Base-by-base conservation (phyloP, 225 moss, liverwort and hornwort species). In the Anthoceros angustus region DNA sequence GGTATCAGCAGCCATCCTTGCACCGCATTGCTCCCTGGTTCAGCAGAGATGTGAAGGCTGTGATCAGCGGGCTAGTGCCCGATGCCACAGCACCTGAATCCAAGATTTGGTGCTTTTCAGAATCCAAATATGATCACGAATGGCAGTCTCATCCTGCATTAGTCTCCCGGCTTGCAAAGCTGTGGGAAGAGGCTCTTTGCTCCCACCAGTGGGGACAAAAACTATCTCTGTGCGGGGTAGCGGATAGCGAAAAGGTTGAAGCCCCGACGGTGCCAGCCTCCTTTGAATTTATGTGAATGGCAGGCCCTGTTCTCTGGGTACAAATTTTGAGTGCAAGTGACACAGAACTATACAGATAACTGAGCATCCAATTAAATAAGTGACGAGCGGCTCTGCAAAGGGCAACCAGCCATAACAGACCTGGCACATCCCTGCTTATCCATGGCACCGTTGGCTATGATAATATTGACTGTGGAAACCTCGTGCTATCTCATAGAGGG, bases 21-120 rank as follows among this genome's bases (percentile, higher is more conserved):
- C 90, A 94, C 71, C 82, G 88, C 61, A 83, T 90, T 26, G 80
- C 68, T 64, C 77, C 81, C 12, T 64, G 82, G 42, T 90, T 64
- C 70, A 77, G 78, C 70, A 62, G 75, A 8, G 72, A 69, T 32
- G 66, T 77, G 69, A 75, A 69, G 40, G 46, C 79, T 0, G 72
- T 68, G 21, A 60, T 42, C 60, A 74, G 70, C 9, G 55, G 55
- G 2, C 14, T 55, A 12, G 18, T 55, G 6, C 39, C 75, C 15
- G 66, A 80, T 12, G 41, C 69, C 38, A 74, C 73, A 61, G 60
- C 45, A 67, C 66, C 40, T 12, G 61, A 81, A 16, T 82, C 81
- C 87, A 94, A 86, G 68, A 25, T 90, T 0, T 64, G 87, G 62
- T 72, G 71, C 62, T 79, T 90, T 23, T 18, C 55, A 20, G 55